Evolutionary conservation across 257 asterid genomes (phyloP).

Genomic region (Jacaranda copaia): DNA sequence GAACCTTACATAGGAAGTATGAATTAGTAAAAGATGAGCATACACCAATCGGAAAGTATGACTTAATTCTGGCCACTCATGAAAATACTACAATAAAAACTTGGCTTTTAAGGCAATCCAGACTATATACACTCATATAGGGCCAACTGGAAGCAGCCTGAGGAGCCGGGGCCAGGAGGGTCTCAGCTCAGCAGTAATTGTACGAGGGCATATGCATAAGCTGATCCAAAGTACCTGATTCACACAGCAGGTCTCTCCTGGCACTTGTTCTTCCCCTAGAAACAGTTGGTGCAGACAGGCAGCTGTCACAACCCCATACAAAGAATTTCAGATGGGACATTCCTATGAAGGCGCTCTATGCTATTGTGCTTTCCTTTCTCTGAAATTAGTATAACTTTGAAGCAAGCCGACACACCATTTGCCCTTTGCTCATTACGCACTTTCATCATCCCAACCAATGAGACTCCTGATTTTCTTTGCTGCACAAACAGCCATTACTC

Average conservation of each 20-base stretch:
- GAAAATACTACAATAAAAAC: slow-evolving; percentile 43
- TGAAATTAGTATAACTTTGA: slow-evolving; percentile 33
- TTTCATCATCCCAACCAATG: slow-evolving; percentile 35
- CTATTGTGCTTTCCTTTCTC: slow-evolving; percentile 39
- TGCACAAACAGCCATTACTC: slow-evolving; percentile 45
- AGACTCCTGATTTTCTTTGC: slow-evolving; percentile 38
- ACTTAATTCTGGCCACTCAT: slow-evolving; percentile 31
- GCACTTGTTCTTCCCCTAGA: slow-evolving; percentile 36
- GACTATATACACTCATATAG: slow-evolving; percentile 59
- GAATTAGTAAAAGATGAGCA: slow-evolving; percentile 21
- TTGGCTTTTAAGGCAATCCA: slow-evolving; percentile 46
- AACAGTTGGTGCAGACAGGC: slow-evolving; percentile 47
- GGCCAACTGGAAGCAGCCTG: slow-evolving; percentile 27
- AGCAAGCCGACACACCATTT: slow-evolving; percentile 23
- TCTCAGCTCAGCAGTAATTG: slow-evolving; percentile 43
- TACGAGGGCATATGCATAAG: slow-evolving; percentile 1
- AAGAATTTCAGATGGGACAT: slow-evolving; percentile 35
- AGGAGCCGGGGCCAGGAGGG: slow-evolving; percentile 27
- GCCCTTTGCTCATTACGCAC: slow-evolving; percentile 36
- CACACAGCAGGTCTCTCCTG: slow-evolving; percentile 29
- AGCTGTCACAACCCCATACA: slow-evolving; percentile 48
- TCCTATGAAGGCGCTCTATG: slow-evolving; percentile 38
- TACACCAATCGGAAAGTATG: slow-evolving; percentile 15
- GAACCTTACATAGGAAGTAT: too few species aligned
- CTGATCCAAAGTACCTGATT: background rate